These are phyloP conservation scores for Capillidium rhysosporum DNA, from an alignment of 371 early-diverging fungal genomes.

Conservation along the genomic window DNA sequence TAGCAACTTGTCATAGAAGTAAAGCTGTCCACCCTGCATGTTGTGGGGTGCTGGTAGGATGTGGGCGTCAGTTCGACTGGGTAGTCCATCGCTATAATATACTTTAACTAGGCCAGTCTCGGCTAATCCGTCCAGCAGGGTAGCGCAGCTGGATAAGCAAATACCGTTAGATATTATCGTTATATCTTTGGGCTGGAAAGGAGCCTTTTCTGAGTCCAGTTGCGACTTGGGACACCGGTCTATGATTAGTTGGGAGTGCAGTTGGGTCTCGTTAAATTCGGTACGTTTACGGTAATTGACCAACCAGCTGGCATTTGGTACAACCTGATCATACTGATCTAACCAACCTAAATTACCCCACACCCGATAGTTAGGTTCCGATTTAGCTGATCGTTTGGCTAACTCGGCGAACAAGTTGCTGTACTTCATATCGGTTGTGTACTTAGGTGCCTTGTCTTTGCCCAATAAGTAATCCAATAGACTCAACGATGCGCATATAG, in stretches of 20 bases:
- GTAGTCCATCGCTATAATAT: neutral
- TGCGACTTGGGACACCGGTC: neutral
- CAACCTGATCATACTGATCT: neutral
- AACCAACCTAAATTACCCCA: neutral
- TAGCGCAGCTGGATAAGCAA: neutral
- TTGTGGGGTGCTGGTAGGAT: neutral
- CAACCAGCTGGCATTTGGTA: neutral
- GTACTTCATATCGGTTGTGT: neutral
- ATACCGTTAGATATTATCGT: neutral
- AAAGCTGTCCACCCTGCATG: conserved; percentile 1
- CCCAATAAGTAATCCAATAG: neutral
- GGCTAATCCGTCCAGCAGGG: neutral
- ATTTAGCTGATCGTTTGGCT: neutral
- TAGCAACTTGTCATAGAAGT: neutral
- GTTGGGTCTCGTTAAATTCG: neutral
- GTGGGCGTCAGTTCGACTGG: neutral
- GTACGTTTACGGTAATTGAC: neutral
- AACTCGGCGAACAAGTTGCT: neutral
- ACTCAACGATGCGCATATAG: neutral
- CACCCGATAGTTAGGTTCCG: neutral
- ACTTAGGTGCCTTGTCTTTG: neutral
- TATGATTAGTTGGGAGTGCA: neutral
- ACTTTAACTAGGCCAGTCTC: neutral
- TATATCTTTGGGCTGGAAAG: neutral
- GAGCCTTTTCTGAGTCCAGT: neutral